Percentiles rank a stretch among this genome's conserved stretches.
Evolutionary conservation across 768 basidiomycete genomes (phyloP).

Genomic region (Kwoniella sp.): DNA sequence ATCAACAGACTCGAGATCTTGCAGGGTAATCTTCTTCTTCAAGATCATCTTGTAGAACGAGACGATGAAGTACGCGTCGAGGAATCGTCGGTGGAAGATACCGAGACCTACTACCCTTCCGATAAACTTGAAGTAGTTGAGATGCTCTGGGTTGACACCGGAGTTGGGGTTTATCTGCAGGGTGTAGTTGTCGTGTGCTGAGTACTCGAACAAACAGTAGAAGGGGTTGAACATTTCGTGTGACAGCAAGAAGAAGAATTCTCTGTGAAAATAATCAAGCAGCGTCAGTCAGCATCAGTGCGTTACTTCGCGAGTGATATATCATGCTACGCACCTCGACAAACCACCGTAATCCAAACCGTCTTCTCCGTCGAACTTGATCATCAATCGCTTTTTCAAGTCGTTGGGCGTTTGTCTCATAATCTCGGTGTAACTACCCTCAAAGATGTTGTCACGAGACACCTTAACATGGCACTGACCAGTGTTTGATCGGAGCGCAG

Average conservation of each 20-base stretch:
- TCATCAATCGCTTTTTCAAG: conserved; percentile 97
- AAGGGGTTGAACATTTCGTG: conserved; percentile 99
- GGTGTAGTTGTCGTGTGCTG: conserved; percentile 99
- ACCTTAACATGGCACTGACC: conserved; percentile 99
- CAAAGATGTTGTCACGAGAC: conserved; percentile 95
- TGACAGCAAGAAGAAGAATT: conserved; percentile 99
- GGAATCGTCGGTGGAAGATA: conserved; percentile 98
- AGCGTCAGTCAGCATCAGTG: neutral
- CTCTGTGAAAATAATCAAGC: conserved; percentile 62
- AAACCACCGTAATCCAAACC: conserved; percentile 98
- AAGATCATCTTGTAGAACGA: conserved; percentile 99
- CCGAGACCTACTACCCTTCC: conserved; percentile 91
- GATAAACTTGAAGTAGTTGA: conserved; percentile 99
- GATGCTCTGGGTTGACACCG: conserved; percentile 95
- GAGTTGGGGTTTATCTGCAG: conserved; percentile 99
- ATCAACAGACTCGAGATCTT: conserved; percentile 95
- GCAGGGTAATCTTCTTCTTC: conserved; percentile 92
- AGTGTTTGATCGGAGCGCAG: conserved; percentile 95
- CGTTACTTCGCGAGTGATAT: neutral
- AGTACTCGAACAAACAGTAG: conserved; percentile 99
- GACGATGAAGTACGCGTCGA: conserved; percentile 99
- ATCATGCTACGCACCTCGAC: conserved; percentile 72
- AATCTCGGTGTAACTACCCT: conserved; percentile 98
- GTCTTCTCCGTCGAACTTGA: conserved; percentile 99
- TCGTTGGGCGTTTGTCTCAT: conserved; percentile 97